phyloP scores from a whole-genome alignment of 805 yeast genomes.

The Yamadazyma sp. region DNA sequence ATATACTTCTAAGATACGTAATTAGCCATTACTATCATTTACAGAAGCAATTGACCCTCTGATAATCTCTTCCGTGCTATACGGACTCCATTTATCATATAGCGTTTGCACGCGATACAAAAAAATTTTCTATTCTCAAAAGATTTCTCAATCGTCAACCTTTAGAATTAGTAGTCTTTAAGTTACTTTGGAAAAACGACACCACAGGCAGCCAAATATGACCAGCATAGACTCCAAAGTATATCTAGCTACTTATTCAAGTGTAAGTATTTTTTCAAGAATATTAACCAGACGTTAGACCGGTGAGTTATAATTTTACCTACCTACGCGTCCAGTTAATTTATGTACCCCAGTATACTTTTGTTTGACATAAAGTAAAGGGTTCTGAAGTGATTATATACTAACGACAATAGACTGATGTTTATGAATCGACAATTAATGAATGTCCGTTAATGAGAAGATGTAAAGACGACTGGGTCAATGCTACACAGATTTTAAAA shows the following conservation, averaged over 20 bases:
- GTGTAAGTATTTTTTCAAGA: no score
- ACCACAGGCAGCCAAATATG: conserved; percentile 4
- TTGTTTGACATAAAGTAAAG: not conserved
- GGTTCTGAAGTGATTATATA: conserved; percentile 1
- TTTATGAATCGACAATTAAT: conserved; percentile 68
- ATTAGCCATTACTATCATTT: no score
- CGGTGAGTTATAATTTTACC: no score
- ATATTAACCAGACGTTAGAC: no score
- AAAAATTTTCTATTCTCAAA: not conserved
- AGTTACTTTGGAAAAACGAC: not conserved
- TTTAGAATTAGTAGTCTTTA: not conserved
- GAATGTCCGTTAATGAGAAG: conserved; percentile 86
- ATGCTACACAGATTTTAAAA: conserved; percentile 92
- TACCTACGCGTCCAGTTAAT: conserved; percentile 3
- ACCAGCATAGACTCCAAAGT: conserved; percentile 29
- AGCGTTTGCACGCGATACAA: conserved; percentile 1
- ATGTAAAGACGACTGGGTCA: conserved; percentile 90
- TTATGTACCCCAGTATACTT: not conserved
- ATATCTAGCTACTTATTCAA: conserved; percentile 45
- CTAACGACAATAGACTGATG: conserved; percentile 41
- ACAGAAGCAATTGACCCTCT: no score
- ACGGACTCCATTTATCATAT: no score
- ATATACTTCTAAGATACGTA: no score
- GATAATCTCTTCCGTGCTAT: no score
- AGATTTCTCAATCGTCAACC: conserved; percentile 10